These are phyloP conservation scores for Microcyclospora pomicola DNA, from an alignment of 2,329 filamentous ascomycete genomes.

Conservation along the genomic window DNA sequence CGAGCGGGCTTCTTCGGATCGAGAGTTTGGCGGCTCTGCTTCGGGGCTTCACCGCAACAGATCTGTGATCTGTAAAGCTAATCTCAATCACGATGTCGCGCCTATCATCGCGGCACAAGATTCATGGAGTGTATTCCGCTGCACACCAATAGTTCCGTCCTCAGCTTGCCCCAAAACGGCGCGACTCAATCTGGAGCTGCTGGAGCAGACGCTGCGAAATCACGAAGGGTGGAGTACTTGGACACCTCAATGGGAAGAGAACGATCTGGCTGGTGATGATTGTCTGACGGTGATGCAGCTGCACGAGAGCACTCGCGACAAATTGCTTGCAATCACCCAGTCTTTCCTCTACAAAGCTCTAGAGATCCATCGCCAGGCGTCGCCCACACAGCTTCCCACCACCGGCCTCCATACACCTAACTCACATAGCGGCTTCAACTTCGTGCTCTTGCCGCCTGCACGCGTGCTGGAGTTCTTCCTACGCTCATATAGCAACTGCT, in stretches of 20 bases:
- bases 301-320: conserved; percentile 47
- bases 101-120: conserved; percentile 38
- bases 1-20: conserved; percentile 33
- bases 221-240: conserved; percentile 39
- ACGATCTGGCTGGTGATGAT: conserved; percentile 33
- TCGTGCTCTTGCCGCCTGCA: conserved; percentile 51
- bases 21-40: conserved; percentile 31
- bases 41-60: conserved; percentile 28
- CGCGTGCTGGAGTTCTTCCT: conserved; percentile 55
- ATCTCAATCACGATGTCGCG: conserved; percentile 25
- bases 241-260: conserved; percentile 36
- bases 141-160: conserved; percentile 35
- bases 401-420: conserved; percentile 27
- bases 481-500: conserved; percentile 50
- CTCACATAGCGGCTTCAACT: conserved; percentile 43
- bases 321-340: conserved; percentile 58
- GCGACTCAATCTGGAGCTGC: conserved; percentile 35
- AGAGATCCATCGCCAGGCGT: conserved; percentile 43
- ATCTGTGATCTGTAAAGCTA: conserved; percentile 22
- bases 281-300: conserved; percentile 35
- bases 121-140: conserved; percentile 40
- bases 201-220: conserved; percentile 38
- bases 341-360: conserved; percentile 57
- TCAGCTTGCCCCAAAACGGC: conserved; percentile 38
- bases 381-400: conserved; percentile 5